Base-by-base conservation (phyloP, 805 yeast genomes). In the Yarrowia keelungensis region DNA sequence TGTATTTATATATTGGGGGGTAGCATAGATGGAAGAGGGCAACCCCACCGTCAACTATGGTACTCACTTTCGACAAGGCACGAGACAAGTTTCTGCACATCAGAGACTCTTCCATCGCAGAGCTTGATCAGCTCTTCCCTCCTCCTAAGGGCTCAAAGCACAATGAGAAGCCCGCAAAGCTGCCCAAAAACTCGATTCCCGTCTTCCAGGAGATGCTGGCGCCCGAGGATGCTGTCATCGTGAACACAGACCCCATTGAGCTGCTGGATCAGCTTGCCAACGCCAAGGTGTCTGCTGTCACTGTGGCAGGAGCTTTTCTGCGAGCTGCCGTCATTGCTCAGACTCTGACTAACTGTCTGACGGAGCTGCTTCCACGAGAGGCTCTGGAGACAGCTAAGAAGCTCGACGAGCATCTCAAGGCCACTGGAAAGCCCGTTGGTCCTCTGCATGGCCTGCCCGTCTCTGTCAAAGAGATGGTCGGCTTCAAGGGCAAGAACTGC, bases 381-480 rank as follows among this genome's bases (percentile, higher is more conserved):
- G 72, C 72, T 15, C 62, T 69, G 2, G 69, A 22, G 15, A 59
- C 66, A 2, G 91, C 91, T 4, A 76, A 82, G 72, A 80, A 76
- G 69, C 78, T 86, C 71, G 92, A 88, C 73, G 83, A 80, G 16
- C 81, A 83, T 74, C 84, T 74, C 70, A 76, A 75, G 51, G 72
- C 80, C 59, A 77, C 81, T 51, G 88, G 87, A 15, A 80, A 82
- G 70, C 76, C 82, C 1, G 73, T 85, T 26, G 91, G 90, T 35
- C 87, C 89, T 1, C 80, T 88, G 62, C 90, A 87, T 71, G 91
- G 91, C 2, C 78, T 87, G 47, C 91, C 90, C 2, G 78, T 86
- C 22, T 85, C 88, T 0, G 76, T 88, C 45, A 71, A 71, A 39
- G 72, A 71, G 51, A 71, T 54, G 53, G 43, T 64, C n/a, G 67